Percentiles rank a stretch among this genome's conserved stretches.
phyloP scores from a whole-genome alignment of 129 eudicot species.

The Smallanthus sonchifolius region DNA sequence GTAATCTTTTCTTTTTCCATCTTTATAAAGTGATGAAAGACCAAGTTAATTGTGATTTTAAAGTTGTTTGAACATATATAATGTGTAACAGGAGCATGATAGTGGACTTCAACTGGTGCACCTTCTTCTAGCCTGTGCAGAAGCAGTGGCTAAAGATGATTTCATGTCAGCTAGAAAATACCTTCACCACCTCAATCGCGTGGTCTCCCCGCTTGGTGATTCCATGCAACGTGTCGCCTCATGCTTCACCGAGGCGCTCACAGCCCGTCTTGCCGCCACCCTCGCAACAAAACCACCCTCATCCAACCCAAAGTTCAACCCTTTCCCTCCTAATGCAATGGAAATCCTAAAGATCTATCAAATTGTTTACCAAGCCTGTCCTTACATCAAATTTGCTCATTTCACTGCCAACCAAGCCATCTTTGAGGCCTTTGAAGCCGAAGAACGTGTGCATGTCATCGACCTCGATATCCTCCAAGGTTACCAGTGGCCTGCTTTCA shows the following conservation, averaged over 20 bases:
- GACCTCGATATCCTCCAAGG: constrained; percentile 81
- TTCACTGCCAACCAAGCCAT: constrained; percentile 81
- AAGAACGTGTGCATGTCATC: constrained; percentile 68
- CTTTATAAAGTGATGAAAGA: no score
- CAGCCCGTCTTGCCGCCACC: constrained; percentile 60
- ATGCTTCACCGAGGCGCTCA: constrained; percentile 73
- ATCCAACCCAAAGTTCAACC: constrained; percentile 47
- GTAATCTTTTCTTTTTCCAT: constrained; percentile 18
- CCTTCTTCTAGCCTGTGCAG: constrained; percentile 83
- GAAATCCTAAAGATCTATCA: constrained; percentile 77
- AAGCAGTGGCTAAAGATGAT: constrained; percentile 83
- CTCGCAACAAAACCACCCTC: constrained; percentile 49
- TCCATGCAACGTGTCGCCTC: constrained; percentile 89
- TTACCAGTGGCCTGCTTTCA: constrained; percentile 80
- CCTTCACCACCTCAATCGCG: constrained; percentile 69
- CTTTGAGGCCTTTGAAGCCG: constrained; percentile 67
- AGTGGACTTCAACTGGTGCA: constrained; percentile 88
- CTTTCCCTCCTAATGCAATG: constrained; percentile 58
- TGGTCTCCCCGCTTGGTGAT: constrained; percentile 67
- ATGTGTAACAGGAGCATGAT: constrained; percentile 59
- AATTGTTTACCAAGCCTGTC: constrained; percentile 74
- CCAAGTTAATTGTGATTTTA: no score
- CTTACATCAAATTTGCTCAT: constrained; percentile 72
- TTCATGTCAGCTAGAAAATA: constrained; percentile 72
- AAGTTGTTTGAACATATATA: background rate